phyloP scores from a whole-genome alignment of 495 filamentous ascomycete genomes.

The Pseudoneurospora amorphoporcata region DNA sequence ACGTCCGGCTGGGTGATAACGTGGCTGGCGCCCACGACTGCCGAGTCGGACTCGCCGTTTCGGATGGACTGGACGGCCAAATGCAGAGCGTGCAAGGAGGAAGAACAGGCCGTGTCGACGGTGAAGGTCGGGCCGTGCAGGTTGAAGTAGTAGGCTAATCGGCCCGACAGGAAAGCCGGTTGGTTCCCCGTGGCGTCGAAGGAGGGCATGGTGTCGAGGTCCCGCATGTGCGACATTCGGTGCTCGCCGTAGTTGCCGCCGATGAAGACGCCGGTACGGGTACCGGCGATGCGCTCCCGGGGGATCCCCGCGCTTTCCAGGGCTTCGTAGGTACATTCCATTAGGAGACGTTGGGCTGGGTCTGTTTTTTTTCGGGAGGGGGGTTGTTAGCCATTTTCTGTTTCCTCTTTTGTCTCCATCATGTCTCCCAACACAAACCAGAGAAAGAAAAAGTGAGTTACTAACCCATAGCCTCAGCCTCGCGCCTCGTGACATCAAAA shows the following conservation, averaged over 20 bases:
- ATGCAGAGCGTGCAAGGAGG: slow-evolving; percentile 49
- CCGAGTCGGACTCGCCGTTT: slow-evolving; percentile 36
- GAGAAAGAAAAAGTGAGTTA: not conserved
- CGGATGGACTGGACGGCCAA: slow-evolving; percentile 73
- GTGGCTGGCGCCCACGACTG: slow-evolving; percentile 38
- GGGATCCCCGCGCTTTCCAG: slow-evolving; percentile 41
- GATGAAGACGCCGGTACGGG: slow-evolving; percentile 34
- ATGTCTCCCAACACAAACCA: not conserved
- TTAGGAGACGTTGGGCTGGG: slow-evolving; percentile 45
- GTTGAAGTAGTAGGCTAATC: slow-evolving; percentile 46
- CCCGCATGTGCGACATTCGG: slow-evolving; percentile 26
- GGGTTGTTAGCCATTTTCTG: not conserved
- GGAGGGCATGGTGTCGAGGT: slow-evolving; percentile 29
- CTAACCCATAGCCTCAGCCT: slow-evolving; percentile 39
- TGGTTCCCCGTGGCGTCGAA: slow-evolving; percentile 34
- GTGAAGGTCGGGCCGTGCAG: slow-evolving; percentile 50
- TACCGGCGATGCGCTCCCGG: slow-evolving; percentile 35
- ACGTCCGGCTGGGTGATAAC: slow-evolving; percentile 33
- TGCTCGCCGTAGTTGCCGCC: slow-evolving; percentile 32
- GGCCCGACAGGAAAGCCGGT: slow-evolving; percentile 42
- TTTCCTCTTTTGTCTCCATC: not conserved
- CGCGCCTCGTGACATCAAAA: slow-evolving; percentile 38
- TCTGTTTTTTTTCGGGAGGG: slow-evolving; percentile 15
- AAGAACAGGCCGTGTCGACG: slow-evolving; percentile 81
- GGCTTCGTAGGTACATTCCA: slow-evolving; percentile 43